Evolutionary conservation across 192 early-diverging fungal species (phyloP).

Genomic region (Piromyces finnis): DNA sequence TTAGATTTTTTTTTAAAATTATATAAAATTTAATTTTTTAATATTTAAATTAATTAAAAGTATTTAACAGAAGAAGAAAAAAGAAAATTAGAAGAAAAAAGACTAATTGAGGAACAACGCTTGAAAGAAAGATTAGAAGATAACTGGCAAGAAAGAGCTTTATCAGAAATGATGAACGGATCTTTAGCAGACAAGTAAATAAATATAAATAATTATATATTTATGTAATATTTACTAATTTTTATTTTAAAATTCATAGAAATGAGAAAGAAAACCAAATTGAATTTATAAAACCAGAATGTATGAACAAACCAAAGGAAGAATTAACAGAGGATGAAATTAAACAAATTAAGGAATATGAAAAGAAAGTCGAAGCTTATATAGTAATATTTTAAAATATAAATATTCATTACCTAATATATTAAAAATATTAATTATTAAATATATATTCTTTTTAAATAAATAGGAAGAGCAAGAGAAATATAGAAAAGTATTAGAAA

Average conservation of each 20-base stretch:
- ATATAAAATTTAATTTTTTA: neutral
- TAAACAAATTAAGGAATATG: slow-evolving; percentile 36
- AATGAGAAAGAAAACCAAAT: slow-evolving; percentile 27
- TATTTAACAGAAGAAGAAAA: slow-evolving; percentile 30
- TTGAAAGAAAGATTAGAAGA: slow-evolving; percentile 15
- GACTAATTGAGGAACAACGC: slow-evolving; percentile 24
- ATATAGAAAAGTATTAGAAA: slow-evolving; percentile 36
- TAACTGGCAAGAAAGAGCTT: slow-evolving; percentile 27
- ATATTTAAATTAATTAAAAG: slow-evolving; percentile 10
- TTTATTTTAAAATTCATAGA: neutral
- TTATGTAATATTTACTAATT: too few relatives aligned
- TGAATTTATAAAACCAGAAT: slow-evolving; percentile 24
- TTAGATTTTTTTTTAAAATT: too few relatives aligned
- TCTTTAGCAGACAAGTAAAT: slow-evolving; percentile 22
- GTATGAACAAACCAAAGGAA: slow-evolving; percentile 34
- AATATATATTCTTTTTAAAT: too few relatives aligned
- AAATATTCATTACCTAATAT: too few relatives aligned
- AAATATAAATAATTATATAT: too few relatives aligned
- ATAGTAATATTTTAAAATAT: slow-evolving; percentile 9
- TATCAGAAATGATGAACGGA: slow-evolving; percentile 41
- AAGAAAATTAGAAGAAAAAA: slow-evolving; percentile 12
- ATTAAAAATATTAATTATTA: too few relatives aligned
- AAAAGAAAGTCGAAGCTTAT: slow-evolving; percentile 34
- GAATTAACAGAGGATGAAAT: slow-evolving; percentile 39
- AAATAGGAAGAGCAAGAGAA: slow-evolving; percentile 43